Conservation (phyloP, 352 stramenopile genomes). For the Globisporangium emineosum region DNA sequence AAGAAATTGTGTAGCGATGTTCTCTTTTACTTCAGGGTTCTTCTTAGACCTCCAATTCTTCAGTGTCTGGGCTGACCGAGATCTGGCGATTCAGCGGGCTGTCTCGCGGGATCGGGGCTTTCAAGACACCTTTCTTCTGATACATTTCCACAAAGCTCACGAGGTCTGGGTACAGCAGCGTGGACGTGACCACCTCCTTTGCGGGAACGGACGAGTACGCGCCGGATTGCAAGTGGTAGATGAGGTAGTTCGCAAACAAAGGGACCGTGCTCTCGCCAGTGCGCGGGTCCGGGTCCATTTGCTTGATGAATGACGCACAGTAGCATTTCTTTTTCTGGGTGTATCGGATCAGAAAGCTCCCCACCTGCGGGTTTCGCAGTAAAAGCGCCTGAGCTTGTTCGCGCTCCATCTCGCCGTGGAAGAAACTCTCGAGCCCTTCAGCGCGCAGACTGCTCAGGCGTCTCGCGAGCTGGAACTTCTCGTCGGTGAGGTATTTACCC, state of each 20-base stretch:
- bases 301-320: constrained; percentile 68
- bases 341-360: constrained; percentile 79
- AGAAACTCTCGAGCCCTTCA: constrained; percentile 71
- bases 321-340: constrained; percentile 57
- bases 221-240: constrained; percentile 61
- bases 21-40: neutral
- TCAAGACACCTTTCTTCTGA: constrained; percentile 63
- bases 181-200: constrained; percentile 46
- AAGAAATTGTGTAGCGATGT: neutral
- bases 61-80: constrained; percentile 24
- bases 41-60: neutral
- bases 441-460: constrained; percentile 49
- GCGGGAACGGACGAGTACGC: constrained; percentile 61
- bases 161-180: constrained; percentile 58
- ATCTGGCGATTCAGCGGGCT: constrained; percentile 59
- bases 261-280: constrained; percentile 8
- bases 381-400: constrained; percentile 49
- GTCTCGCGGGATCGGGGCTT: constrained; percentile 41
- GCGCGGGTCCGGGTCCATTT: constrained; percentile 30
- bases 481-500: constrained; percentile 48
- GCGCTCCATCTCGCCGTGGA: constrained; percentile 69
- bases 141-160: constrained; percentile 78
- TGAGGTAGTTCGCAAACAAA: constrained; percentile 67
- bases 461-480: constrained; percentile 66
- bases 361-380: constrained; percentile 19